Base-by-base conservation (phyloP, 108 stramenopile species). In the Cyclotella sp. region DNA sequence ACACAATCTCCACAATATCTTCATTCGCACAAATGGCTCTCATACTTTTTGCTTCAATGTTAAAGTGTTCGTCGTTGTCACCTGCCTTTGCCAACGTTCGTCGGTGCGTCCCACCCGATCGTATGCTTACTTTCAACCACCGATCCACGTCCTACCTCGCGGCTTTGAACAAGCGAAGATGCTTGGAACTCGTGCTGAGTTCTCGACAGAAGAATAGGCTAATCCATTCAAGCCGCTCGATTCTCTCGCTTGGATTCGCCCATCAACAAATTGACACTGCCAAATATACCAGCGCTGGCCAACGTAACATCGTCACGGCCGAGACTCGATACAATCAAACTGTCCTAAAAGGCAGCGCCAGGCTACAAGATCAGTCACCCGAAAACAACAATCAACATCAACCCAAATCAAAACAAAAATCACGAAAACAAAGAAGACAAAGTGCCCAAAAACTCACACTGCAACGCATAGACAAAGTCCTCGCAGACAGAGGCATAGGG, bases 381-480 rank as follows among this genome's bases (percentile, higher is more conserved):
- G 39, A n/a, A 11, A 26, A 53, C 52, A 10, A 39, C 11, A 19
- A 42, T 34, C 27, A 21, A 27, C 27, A 39, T 27, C n/a, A 63
- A 6, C 45, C 47, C 42, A 44, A 63, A 6, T 16, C 60, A 21
- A 69, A 58, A 14, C 24, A 11, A 19, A 77, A 57, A 58, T 39
- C 68, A 43, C 69, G 70, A 43, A 71, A 65, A 45, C 81, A 71
- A 29, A 40, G 75, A 79, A 72, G 45, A 22, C 51, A 27, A 52
- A 29, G 16, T n/a, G 27, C 67, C 16, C 29, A 34, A 21, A 30
- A 53, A 68, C 0, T 34, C 28, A 15, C 51, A 59, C 84, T 88
- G 0, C 83, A 81, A 55, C 83, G 95, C 8, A 88, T 92, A 43
- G 93, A 94, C 62, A 89, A 92, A 57, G 88, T 96, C 18, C 68